These are phyloP conservation scores for Heracleum sosnowskyi DNA, from an alignment of 129 eudicot genomes.

Conservation along the genomic window DNA sequence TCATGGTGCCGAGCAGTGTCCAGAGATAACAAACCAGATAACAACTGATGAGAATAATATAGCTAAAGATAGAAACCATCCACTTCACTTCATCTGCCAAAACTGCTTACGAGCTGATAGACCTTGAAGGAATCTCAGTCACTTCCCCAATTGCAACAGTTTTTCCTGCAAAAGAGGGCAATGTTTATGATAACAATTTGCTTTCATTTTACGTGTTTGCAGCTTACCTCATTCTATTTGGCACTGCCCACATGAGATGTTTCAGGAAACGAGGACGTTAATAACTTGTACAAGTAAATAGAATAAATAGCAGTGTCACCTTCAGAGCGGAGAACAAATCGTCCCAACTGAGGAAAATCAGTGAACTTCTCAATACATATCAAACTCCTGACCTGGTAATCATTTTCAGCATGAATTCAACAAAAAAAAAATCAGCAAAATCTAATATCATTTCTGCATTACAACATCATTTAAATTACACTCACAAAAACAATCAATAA, in stretches of 20 bases:
- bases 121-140: conserved; percentile 28
- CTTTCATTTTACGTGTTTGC: not conserved
- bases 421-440: not conserved
- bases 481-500: not conserved
- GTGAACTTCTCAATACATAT: conserved; percentile 78
- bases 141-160: conserved; percentile 85
- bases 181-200: not conserved
- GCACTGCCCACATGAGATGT: no score
- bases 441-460: not conserved
- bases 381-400: conserved; percentile 52
- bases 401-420: not conserved
- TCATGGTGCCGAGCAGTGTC: no score
- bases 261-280: no score
- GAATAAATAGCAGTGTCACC: conserved; percentile 25
- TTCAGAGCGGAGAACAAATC: conserved; percentile 83
- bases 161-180: conserved; percentile 41
- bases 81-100: no score
- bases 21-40: no score
- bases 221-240: no score
- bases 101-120: conserved; percentile 36
- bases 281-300: not conserved
- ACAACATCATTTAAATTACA: not conserved
- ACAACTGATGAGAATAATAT: no score
- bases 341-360: conserved; percentile 71
- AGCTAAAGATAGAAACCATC: no score